phyloP scores from a whole-genome alignment of 2,329 filamentous ascomycete genomes.

The Lasiodiplodia citricola region DNA sequence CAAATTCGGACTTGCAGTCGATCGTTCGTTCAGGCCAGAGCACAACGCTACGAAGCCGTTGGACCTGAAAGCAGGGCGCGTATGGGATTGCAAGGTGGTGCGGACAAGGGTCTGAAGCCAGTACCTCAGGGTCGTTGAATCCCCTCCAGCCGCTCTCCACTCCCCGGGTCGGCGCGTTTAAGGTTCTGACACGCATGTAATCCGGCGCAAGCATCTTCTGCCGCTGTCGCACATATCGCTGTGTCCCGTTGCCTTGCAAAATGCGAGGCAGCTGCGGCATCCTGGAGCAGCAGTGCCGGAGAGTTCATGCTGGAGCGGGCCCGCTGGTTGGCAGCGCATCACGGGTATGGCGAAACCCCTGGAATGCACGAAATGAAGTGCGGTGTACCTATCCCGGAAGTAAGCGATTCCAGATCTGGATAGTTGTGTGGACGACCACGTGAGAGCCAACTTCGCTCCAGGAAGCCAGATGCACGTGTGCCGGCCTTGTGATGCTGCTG shows the following conservation, averaged over 20 bases:
- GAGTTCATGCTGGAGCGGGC: not conserved
- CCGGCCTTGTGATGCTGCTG: not conserved
- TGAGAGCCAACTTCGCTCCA: not conserved
- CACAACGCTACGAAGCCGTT: not conserved
- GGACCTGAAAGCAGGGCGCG: constrained; percentile 14
- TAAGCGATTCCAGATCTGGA: not conserved
- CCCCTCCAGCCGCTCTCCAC: not conserved
- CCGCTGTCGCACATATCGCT: constrained; percentile 11
- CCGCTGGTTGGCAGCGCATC: not conserved
- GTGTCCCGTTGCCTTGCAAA: constrained; percentile 14
- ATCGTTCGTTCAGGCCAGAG: not conserved
- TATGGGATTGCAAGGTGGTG: not conserved
- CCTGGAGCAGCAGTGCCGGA: constrained; percentile 4
- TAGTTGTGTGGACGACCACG: not conserved
- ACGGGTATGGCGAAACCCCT: constrained; percentile 2
- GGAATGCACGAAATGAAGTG: constrained; percentile 10
- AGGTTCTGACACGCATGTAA: constrained; percentile 22
- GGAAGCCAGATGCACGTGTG: not conserved
- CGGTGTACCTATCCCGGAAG: not conserved
- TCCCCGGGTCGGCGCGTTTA: constrained; percentile 1
- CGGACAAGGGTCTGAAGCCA: constrained; percentile 6
- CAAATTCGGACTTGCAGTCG: constrained; percentile 20
- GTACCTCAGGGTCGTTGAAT: not conserved
- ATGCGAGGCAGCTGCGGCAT: constrained; percentile 11
- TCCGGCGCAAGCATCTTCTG: constrained; percentile 6